A percentile compares a stretch with the other conserved stretches of the same genome.
phyloP scores from a whole-genome alignment of 1,284 basidiomycete genomes.

The Amylostereum areolatum region DNA sequence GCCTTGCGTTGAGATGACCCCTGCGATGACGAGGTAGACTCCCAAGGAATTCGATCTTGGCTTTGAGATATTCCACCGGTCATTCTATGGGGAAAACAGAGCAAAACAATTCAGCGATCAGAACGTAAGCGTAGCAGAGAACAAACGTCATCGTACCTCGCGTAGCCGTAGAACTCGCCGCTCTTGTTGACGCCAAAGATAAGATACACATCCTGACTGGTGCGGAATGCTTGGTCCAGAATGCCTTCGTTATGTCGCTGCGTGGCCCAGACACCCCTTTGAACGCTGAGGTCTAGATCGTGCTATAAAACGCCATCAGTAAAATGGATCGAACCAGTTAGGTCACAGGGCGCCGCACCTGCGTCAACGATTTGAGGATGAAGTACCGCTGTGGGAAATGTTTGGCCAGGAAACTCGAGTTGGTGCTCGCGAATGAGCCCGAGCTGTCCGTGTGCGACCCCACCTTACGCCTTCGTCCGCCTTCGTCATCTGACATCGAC shows the following conservation, averaged over 20 bases:
- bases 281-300: constrained; percentile 83
- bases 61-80: constrained; percentile 48
- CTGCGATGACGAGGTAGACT: constrained; percentile 33
- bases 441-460: constrained; percentile 54
- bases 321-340: not conserved
- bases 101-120: too few relatives aligned
- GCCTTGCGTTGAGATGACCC: constrained; percentile 18
- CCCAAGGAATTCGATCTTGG: constrained; percentile 54
- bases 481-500: constrained; percentile 36
- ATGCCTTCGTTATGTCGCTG: constrained; percentile 91
- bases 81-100: constrained; percentile 44
- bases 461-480: constrained; percentile 11
- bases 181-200: constrained; percentile 93
- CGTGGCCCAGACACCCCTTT: constrained; percentile 84
- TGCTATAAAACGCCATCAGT: constrained; percentile 36
- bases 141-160: constrained; percentile 47
- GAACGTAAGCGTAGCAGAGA: too few relatives aligned
- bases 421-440: constrained; percentile 63
- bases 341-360: constrained; percentile 38
- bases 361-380: constrained; percentile 84
- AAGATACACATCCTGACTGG: constrained; percentile 79
- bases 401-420: constrained; percentile 63
- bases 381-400: constrained; percentile 88
- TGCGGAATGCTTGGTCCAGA: constrained; percentile 87
- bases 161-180: constrained; percentile 87